These are phyloP conservation scores for Neurospora discreta DNA, from an alignment of 495 filamentous ascomycete species.

Conservation along the genomic window DNA sequence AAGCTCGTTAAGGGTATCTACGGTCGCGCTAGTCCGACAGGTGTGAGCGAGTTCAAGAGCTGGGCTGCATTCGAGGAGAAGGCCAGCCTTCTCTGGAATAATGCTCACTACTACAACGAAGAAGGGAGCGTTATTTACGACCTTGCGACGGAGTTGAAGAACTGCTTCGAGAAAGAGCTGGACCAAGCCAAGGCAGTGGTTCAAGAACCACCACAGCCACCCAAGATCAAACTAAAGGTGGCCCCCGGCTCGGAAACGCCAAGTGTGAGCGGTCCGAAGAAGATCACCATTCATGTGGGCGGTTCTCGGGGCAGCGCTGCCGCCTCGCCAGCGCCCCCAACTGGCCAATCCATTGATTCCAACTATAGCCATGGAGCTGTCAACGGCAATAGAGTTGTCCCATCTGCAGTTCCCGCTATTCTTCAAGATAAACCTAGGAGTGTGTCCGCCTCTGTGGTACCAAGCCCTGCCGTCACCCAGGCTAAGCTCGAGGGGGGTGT, in stretches of 20 bases:
- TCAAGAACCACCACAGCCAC: slow-evolving; percentile 51
- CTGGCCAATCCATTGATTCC: slow-evolving; percentile 28
- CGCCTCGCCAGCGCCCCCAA: slow-evolving; percentile 44
- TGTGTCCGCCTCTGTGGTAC: slow-evolving; percentile 32
- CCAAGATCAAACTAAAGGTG: slow-evolving; percentile 67
- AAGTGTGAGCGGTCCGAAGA: slow-evolving; percentile 24
- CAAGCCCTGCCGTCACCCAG: slow-evolving; percentile 31
- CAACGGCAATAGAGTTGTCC: slow-evolving; percentile 17
- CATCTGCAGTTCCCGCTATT: slow-evolving; percentile 12
- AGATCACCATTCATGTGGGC: slow-evolving; percentile 45
- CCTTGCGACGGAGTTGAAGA: slow-evolving; percentile 63
- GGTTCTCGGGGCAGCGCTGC: slow-evolving; percentile 37
- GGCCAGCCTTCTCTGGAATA: slow-evolving; percentile 67
- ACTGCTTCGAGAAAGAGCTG: slow-evolving; percentile 52
- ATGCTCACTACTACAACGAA: slow-evolving; percentile 81
- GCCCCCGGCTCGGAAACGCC: slow-evolving; percentile 25
- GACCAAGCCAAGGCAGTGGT: slow-evolving; percentile 55
- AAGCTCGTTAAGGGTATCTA: slow-evolving; percentile 59
- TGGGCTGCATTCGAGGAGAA: slow-evolving; percentile 76
- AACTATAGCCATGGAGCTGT: slow-evolving; percentile 13
- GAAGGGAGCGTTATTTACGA: slow-evolving; percentile 69
- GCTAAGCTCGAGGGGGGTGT: slow-evolving; percentile 32
- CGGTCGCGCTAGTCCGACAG: slow-evolving; percentile 51
- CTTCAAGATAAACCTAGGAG: slow-evolving; percentile 31
- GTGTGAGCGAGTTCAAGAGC: slow-evolving; percentile 58